phyloP scores from a whole-genome alignment of 352 stramenopile species.

The Pythium utonaiense region DNA sequence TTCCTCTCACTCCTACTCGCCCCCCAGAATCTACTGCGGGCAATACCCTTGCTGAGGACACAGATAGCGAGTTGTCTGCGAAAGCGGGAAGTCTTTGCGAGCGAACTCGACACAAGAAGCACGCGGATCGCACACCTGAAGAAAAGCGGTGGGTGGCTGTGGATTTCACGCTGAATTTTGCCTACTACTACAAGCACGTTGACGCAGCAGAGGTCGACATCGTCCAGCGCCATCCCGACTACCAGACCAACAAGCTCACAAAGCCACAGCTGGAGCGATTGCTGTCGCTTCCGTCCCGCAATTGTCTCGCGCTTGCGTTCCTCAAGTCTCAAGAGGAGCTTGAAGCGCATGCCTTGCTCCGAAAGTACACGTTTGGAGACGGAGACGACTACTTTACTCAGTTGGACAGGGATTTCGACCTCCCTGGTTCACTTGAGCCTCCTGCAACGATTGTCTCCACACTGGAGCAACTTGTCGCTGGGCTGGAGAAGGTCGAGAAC shows the following conservation, averaged over 20 bases:
- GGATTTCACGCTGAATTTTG: conserved; percentile 59
- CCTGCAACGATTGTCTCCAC: conserved; percentile 15
- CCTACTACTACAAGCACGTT: conserved; percentile 68
- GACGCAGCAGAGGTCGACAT: conserved; percentile 50
- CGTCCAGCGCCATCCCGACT: conserved; percentile 51
- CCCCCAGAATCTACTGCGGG: too few species aligned
- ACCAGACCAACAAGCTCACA: conserved; percentile 39
- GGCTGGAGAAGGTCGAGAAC: conserved; percentile 28
- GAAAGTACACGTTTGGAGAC: conserved; percentile 71
- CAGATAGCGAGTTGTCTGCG: conserved; percentile 2
- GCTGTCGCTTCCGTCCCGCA: conserved; percentile 50
- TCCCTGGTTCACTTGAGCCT: neutral
- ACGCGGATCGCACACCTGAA: conserved; percentile 38
- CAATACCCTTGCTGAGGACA: neutral
- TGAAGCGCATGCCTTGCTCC: conserved; percentile 48
- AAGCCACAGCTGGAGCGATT: conserved; percentile 49
- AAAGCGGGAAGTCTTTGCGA: conserved; percentile 22
- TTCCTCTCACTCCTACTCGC: neutral
- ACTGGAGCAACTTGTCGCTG: conserved; percentile 34
- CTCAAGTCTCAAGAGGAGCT: conserved; percentile 58
- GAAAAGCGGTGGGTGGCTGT: conserved; percentile 69
- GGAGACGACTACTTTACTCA: conserved; percentile 56
- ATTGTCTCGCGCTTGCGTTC: conserved; percentile 70
- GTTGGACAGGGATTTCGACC: conserved; percentile 39
- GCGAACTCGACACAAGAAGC: conserved; percentile 44